Evolutionary conservation across 257 asterid genomes (phyloP).

Genomic region (Solanum pimpinellifolium): DNA sequence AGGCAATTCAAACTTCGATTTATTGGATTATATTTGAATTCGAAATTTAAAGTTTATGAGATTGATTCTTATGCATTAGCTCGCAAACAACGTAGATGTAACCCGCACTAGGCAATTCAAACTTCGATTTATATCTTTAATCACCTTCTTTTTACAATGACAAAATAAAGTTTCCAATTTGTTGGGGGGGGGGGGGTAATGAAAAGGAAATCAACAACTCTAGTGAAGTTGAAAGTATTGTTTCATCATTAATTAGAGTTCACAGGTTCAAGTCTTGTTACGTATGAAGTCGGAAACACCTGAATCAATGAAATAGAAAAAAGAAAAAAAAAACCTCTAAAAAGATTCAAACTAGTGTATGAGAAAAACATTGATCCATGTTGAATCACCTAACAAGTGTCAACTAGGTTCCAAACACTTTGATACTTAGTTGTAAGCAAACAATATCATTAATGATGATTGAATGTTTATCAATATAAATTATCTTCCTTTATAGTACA

Average conservation of each 20-base stretch:
- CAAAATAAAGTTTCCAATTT: background rate
- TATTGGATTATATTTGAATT: no score
- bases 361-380: background rate
- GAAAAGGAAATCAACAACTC: background rate
- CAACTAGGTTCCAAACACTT: background rate
- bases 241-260: background rate
- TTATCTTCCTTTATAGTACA: background rate
- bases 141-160: background rate
- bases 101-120: background rate
- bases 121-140: background rate
- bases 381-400: background rate
- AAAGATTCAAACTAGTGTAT: no score
- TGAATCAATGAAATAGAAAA: background rate
- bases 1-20: background rate
- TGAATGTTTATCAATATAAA: background rate
- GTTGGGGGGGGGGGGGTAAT: background rate
- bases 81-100: background rate
- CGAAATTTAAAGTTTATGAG: no score
- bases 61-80: background rate
- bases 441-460: background rate
- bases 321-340: no score
- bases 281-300: background rate
- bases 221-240: background rate
- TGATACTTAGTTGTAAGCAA: background rate
- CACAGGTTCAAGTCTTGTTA: rapidly evolving